Conservation (phyloP, 768 basidiomycete genomes). For the Boletus reticulatus region DNA sequence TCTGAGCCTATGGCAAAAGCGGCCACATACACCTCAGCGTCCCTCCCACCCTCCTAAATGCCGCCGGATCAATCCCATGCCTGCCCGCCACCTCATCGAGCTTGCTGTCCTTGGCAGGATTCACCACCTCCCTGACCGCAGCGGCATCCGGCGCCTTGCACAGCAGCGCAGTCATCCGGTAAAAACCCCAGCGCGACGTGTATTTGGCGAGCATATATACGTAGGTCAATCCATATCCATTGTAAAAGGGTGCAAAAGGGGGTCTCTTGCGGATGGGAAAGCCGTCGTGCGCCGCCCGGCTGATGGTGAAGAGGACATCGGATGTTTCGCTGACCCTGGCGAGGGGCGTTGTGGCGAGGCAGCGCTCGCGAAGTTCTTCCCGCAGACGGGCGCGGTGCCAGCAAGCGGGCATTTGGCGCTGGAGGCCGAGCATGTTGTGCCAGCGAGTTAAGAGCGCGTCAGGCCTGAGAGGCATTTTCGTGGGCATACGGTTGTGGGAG, state of each 20-base stretch:
- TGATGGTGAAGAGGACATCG: constrained; percentile 14
- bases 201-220: constrained; percentile 12
- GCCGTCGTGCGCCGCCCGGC: constrained; percentile 8
- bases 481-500: no score
- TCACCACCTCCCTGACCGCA: constrained; percentile 12
- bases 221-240: constrained; percentile 10
- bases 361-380: constrained; percentile 8
- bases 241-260: constrained; percentile 5
- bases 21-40: constrained; percentile 10
- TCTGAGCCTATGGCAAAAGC: constrained; percentile 14
- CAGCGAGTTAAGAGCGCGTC: no score
- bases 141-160: constrained; percentile 10
- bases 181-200: constrained; percentile 14
- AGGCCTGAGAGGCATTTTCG: no score
- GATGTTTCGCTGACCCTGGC: constrained; percentile 13
- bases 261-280: constrained; percentile 12
- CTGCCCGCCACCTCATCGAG: constrained; percentile 13
- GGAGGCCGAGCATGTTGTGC: no score
- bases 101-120: constrained; percentile 11
- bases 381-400: background rate
- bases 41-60: constrained; percentile 11
- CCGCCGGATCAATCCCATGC: constrained; percentile 8
- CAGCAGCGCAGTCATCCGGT: constrained; percentile 12
- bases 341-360: constrained; percentile 8
- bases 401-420: no score